Evolutionary conservation across 148 eudicot species (phyloP).

Genomic region (Rhododendron henanense): DNA sequence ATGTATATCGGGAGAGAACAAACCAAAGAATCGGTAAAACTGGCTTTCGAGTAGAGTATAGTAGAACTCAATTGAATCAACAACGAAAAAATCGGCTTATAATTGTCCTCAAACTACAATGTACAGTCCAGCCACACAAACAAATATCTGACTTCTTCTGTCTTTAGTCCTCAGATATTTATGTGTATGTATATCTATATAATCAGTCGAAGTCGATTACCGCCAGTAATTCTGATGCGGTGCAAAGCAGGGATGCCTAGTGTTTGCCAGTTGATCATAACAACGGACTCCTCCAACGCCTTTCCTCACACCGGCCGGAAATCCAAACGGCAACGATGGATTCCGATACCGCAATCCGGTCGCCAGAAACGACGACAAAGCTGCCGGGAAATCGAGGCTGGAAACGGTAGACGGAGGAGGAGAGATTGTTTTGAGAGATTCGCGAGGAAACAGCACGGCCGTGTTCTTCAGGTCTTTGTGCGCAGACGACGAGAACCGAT

Average conservation of each 20-base stretch:
- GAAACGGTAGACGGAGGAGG: slow-evolving; percentile 24
- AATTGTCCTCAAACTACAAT: not conserved
- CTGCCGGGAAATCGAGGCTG: not conserved
- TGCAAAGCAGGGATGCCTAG: not conserved
- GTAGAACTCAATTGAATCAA: not conserved
- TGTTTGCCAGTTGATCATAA: not conserved
- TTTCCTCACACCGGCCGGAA: not conserved
- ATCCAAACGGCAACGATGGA: not conserved
- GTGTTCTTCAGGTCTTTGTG: slow-evolving; percentile 5
- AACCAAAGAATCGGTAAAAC: not conserved
- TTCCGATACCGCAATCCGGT: not conserved
- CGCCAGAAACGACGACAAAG: not conserved
- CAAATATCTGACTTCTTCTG: too few relatives aligned
- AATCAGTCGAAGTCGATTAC: not conserved
- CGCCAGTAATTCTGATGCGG: not conserved
- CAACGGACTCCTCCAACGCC: not conserved
- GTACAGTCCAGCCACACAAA: not conserved
- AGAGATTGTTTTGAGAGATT: slow-evolving; percentile 20
- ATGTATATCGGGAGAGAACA: not conserved
- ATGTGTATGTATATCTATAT: not conserved
- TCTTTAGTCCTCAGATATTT: not conserved
- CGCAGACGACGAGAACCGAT: not conserved
- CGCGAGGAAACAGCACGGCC: slow-evolving; percentile 42
- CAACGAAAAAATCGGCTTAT: not conserved
- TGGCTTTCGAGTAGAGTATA: too few relatives aligned